phyloP scores from a whole-genome alignment of 2,329 filamentous ascomycete genomes.

The Fusarium anguioides region DNA sequence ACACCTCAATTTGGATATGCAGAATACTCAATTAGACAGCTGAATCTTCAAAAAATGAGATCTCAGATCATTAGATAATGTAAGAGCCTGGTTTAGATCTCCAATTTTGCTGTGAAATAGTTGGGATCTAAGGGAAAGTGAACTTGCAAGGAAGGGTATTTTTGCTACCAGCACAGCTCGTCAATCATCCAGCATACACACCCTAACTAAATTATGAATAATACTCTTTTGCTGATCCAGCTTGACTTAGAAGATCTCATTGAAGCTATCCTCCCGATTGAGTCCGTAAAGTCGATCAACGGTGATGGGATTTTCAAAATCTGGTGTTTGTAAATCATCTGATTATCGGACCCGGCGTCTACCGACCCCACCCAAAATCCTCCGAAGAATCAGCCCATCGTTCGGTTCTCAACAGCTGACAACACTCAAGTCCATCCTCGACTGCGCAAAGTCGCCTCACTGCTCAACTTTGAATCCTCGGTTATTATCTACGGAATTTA shows the following conservation, averaged over 20 bases:
- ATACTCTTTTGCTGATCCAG: too few species aligned
- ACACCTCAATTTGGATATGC: background rate
- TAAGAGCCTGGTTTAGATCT: too few species aligned
- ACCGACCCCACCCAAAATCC: constrained; percentile 25
- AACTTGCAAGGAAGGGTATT: background rate
- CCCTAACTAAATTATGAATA: too few species aligned
- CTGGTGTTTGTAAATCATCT: constrained; percentile 10
- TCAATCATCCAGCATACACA: too few species aligned
- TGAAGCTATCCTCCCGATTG: background rate
- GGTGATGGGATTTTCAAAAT: background rate
- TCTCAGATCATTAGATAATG: too few species aligned
- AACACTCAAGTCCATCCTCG: background rate
- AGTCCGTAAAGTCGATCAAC: background rate
- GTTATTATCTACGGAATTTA: background rate
- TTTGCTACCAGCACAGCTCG: too few species aligned
- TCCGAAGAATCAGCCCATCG: constrained; percentile 29
- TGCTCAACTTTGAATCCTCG: background rate
- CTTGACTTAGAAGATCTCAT: background rate
- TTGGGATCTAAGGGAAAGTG: background rate
- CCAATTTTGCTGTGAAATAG: fast-evolving
- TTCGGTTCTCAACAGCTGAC: constrained; percentile 7
- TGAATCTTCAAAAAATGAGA: too few species aligned
- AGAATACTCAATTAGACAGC: background rate
- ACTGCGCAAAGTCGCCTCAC: background rate
- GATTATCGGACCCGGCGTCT: constrained; percentile 29